Conservation (phyloP, 306 rosid genomes). For the Astragalus glycyphyllos region DNA sequence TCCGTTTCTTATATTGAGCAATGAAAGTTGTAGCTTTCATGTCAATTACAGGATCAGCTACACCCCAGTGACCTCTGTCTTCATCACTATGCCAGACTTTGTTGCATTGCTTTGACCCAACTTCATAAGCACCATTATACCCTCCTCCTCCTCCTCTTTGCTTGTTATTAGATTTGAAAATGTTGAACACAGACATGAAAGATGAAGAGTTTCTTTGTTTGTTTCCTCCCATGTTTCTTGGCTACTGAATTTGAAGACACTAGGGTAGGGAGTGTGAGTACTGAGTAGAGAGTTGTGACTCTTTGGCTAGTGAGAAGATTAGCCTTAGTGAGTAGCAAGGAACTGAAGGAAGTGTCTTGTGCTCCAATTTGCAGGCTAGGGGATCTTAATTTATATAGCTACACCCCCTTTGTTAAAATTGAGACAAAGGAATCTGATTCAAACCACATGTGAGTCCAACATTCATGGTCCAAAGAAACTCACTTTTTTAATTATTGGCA, state of each 20-base stretch:
- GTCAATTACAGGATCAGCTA: slow-evolving; percentile 72
- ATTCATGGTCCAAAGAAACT: slow-evolving; percentile 47
- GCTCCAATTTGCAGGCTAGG: slow-evolving; percentile 26
- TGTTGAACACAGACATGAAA: slow-evolving; percentile 59
- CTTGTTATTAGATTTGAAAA: slow-evolving; percentile 57
- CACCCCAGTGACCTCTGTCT: slow-evolving; percentile 61
- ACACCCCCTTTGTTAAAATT: slow-evolving; percentile 1
- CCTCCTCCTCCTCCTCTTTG: slow-evolving; percentile 24
- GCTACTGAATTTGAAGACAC: too few species aligned
- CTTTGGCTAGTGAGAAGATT: not conserved
- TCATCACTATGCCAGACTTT: slow-evolving; percentile 76
- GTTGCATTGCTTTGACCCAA: slow-evolving; percentile 40
- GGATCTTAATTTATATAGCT: slow-evolving; percentile 61
- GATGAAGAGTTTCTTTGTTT: slow-evolving; percentile 62
- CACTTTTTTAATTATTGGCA: slow-evolving; percentile 15
- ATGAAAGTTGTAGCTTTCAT: slow-evolving; percentile 66
- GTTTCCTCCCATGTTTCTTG: slow-evolving; percentile 55
- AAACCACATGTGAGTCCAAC: slow-evolving; percentile 33
- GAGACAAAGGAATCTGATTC: slow-evolving; percentile 58
- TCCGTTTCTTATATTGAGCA: slow-evolving; percentile 53
- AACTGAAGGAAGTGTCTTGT: slow-evolving; percentile 37
- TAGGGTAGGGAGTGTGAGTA: too few species aligned
- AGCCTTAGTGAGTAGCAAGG: not conserved
- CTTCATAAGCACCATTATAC: slow-evolving; percentile 31
- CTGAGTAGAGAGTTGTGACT: too few species aligned